phyloP scores from a whole-genome alignment of 495 filamentous ascomycete genomes.

The Penicillium verhagenii region DNA sequence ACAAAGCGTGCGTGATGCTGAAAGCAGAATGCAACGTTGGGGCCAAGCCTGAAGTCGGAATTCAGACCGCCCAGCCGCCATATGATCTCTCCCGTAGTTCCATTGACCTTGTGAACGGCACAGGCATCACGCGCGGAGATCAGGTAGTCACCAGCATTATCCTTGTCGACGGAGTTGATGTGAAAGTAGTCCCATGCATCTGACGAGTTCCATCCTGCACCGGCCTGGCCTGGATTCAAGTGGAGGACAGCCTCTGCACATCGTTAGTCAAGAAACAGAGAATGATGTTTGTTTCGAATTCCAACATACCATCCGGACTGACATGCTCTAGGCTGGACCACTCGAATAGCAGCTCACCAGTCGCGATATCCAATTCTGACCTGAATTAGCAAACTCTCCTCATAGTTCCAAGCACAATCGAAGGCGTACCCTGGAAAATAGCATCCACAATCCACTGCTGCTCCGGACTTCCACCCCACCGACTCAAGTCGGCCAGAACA shows the following conservation, averaged over 20 bases:
- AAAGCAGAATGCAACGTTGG: slow-evolving; percentile 52
- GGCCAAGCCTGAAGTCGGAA: slow-evolving; percentile 40
- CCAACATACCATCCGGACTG: slow-evolving; percentile 32
- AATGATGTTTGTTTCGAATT: slow-evolving; percentile 23
- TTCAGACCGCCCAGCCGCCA: slow-evolving; percentile 49
- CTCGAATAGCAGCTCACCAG: slow-evolving; percentile 34
- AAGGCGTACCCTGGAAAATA: slow-evolving; percentile 29
- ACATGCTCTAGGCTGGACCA: slow-evolving; percentile 35
- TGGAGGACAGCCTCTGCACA: slow-evolving; percentile 39
- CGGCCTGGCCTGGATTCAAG: slow-evolving; percentile 30
- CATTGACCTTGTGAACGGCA: slow-evolving; percentile 50
- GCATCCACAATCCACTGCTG: slow-evolving; percentile 36
- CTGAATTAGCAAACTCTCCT: slow-evolving; percentile 18
- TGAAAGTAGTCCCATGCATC: slow-evolving; percentile 39
- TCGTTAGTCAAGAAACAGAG: slow-evolving; percentile 22
- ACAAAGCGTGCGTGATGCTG: slow-evolving; percentile 60
- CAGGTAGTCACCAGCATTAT: slow-evolving; percentile 44
- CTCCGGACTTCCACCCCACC: slow-evolving; percentile 25
- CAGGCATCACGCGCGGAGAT: slow-evolving; percentile 50
- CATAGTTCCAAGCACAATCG: slow-evolving; percentile 32
- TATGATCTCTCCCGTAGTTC: slow-evolving; percentile 48
- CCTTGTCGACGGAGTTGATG: slow-evolving; percentile 28
- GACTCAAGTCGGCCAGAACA: slow-evolving; percentile 19
- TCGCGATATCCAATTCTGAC: slow-evolving; percentile 31
- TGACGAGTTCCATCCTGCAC: slow-evolving; percentile 31